phyloP scores from a whole-genome alignment of 495 filamentous ascomycete genomes.

The Hapsidospora chrysogenum region DNA sequence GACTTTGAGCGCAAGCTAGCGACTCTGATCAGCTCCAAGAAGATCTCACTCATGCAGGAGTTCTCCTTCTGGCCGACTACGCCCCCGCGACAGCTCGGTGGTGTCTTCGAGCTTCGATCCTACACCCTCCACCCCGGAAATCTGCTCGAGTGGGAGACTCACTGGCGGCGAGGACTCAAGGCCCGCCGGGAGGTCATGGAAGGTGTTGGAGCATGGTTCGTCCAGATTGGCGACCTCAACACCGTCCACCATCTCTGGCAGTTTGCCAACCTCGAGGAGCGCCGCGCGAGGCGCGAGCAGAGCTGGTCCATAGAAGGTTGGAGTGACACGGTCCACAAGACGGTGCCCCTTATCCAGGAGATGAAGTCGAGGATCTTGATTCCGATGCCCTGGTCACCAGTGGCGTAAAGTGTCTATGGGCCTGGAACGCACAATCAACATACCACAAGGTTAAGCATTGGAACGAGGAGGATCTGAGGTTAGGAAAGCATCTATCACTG shows the following conservation, averaged over 20 bases:
- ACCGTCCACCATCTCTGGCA: slow-evolving; percentile 98
- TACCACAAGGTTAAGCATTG: background rate
- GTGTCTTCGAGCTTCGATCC: slow-evolving; percentile 89
- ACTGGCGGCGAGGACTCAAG: slow-evolving; percentile 86
- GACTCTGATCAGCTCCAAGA: slow-evolving; percentile 62
- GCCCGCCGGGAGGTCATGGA: slow-evolving; percentile 94
- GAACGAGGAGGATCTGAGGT: no score
- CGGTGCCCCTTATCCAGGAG: slow-evolving; percentile 84
- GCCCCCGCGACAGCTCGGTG: slow-evolving; percentile 73
- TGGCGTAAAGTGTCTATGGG: slow-evolving; percentile 41
- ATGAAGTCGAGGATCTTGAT: slow-evolving; percentile 93
- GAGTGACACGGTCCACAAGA: slow-evolving; percentile 97
- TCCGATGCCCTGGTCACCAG: slow-evolving; percentile 90
- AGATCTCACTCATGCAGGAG: slow-evolving; percentile 92
- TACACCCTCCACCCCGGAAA: slow-evolving; percentile 95
- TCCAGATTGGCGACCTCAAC: slow-evolving; percentile 94
- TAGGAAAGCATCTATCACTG: no score
- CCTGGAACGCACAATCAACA: no score
- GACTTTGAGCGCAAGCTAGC: slow-evolving; percentile 72
- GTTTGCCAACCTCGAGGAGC: slow-evolving; percentile 88
- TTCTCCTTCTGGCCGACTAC: slow-evolving; percentile 99
- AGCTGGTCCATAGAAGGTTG: slow-evolving; percentile 92
- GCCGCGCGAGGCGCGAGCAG: slow-evolving; percentile 79
- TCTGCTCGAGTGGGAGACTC: slow-evolving; percentile 93
- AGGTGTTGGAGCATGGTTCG: slow-evolving; percentile 96